A percentile compares a stretch with the other conserved stretches of the same genome.
Evolutionary conservation across 495 filamentous ascomycete species (phyloP).

Genomic region (Lichenothelia convexa): DNA sequence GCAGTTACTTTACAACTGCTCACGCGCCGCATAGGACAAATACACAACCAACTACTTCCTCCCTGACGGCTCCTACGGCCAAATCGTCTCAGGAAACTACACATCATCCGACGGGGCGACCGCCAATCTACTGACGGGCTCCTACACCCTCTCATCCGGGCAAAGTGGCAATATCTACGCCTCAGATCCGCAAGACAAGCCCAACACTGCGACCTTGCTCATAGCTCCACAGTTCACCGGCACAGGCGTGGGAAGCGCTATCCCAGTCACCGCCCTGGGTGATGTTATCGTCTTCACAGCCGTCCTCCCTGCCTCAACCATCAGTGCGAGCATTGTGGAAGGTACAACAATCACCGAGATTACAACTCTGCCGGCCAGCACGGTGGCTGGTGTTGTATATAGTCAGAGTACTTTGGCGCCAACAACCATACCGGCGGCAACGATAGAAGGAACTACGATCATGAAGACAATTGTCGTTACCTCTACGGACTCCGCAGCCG

Average conservation of each 20-base stretch:
- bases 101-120: conserved; percentile 12
- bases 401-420: no score
- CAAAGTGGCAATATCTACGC: background rate
- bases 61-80: conserved; percentile 23
- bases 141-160: conserved; percentile 13
- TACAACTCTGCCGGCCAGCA: background rate
- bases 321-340: background rate
- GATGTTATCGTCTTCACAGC: background rate
- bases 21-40: conserved; percentile 16
- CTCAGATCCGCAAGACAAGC: background rate
- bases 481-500: no score
- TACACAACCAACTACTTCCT: conserved; percentile 27
- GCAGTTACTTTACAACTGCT: conserved; percentile 5
- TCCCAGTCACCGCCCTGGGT: background rate
- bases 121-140: conserved; percentile 21
- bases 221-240: background rate
- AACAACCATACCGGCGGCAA: no score
- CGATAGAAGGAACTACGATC: no score
- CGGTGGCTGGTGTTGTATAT: no score
- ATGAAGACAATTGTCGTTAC: no score
- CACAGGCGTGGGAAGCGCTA: background rate
- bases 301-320: background rate
- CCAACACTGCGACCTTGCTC: background rate
- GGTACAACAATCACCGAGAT: background rate
- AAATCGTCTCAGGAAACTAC: conserved; percentile 20